Base-by-base conservation (phyloP, 306 rosid genomes). In the Cyclanthera cordifolia region DNA sequence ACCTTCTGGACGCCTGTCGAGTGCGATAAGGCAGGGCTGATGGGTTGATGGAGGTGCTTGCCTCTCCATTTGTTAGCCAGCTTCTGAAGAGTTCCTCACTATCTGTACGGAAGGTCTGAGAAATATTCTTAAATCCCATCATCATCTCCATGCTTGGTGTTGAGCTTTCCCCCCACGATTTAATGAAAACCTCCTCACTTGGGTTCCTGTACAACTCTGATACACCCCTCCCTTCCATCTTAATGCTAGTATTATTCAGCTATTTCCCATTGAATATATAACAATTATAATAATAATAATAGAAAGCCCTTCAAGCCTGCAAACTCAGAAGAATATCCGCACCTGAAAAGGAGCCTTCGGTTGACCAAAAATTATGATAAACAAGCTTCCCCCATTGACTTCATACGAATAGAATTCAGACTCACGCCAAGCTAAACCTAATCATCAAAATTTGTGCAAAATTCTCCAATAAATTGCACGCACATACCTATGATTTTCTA, bases 61-160 rank as follows among this genome's bases (percentile, higher is more conserved):
- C 97, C 95, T 92, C 97, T 81, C 90, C 97, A 79, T 79, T 87
- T 75, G 95, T 92, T 24, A 92, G 89, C 97, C 97, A 92, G 71
- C 95, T 87, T 72, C 81, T 89, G 81, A 92, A 92, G 75, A 92
- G 97, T 76, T 92, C 97, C 70, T 92, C 97, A 13, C 97, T 92
- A 45, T 92, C 89, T 0, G 84, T 50, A 20, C 96, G 93, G 47
- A 89, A 82, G 81, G 67, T 81, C 49, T 87, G 96, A 59, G 97
- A 80, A 73, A 87, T 79, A 53, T 76, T 72, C 83, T 84, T 89
- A 80, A 92, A 87, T 1, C 96, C 96, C 71, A 87, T 67, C 71
- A 87, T 67, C 85, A 81, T 87, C 76, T 92, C 97, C 89, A 83
- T 84, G 59, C 89, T 61, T 51, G 95, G 89, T 13, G 78, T 85